Evolutionary conservation across 805 yeast genomes (phyloP).

Genomic region (Saccharomycopsis sp.): DNA sequence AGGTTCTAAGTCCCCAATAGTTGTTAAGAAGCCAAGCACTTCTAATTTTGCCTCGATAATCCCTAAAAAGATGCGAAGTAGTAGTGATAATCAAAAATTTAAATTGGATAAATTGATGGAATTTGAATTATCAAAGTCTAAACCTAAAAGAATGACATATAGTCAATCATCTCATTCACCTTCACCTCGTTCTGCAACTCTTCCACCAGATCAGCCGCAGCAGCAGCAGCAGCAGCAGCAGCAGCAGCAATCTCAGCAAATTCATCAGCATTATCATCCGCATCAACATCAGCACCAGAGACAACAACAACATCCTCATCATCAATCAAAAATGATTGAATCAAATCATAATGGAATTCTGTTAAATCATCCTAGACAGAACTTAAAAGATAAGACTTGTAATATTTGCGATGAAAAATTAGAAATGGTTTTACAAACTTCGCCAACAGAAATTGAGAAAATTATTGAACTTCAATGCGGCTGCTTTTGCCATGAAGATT

Average conservation of each 20-base stretch:
- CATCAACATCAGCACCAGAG: background rate
- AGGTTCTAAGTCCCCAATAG: constrained; percentile 4
- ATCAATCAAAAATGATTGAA: background rate
- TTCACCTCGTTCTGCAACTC: background rate
- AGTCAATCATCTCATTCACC: background rate
- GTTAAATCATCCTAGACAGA: background rate
- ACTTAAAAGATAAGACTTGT: constrained; percentile 8
- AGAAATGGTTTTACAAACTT: constrained; percentile 12
- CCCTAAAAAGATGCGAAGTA: constrained; percentile 8
- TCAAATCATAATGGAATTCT: background rate
- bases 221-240: background rate
- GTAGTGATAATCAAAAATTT: background rate
- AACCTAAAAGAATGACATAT: background rate
- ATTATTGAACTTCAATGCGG: constrained; percentile 17
- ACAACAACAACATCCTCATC: constrained; percentile 1
- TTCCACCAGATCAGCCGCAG: background rate
- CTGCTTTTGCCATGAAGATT: constrained; percentile 20
- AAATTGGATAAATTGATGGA: background rate
- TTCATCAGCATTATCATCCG: background rate
- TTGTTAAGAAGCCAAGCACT: constrained; percentile 10
- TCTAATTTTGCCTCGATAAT: constrained; percentile 9
- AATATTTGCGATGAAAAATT: constrained; percentile 16
- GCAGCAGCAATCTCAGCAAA: background rate
- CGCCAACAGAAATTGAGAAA: constrained; percentile 12
- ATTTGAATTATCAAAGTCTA: background rate